Evolutionary conservation across 2,329 filamentous ascomycete genomes (phyloP).

Genomic region (Pyrenophora teres): DNA sequence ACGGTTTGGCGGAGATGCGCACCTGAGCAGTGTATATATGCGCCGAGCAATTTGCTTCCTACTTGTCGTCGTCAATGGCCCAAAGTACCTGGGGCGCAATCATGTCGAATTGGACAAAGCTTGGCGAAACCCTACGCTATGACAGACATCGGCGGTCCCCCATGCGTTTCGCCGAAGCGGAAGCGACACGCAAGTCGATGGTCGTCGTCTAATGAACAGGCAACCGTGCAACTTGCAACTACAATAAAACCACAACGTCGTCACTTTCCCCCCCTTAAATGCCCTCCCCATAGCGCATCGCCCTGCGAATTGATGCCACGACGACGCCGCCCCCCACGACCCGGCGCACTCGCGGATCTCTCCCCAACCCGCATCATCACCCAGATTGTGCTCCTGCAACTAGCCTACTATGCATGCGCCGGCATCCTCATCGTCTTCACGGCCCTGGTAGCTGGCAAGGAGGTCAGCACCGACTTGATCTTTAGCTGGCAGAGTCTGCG

Average conservation of each 20-base stretch:
- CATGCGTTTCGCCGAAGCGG: slow-evolving; percentile 25
- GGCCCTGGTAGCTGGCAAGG: slow-evolving; percentile 66
- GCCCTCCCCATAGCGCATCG: slow-evolving; percentile 23
- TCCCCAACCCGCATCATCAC: slow-evolving; percentile 69
- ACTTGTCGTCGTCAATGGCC: not conserved
- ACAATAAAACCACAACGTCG: slow-evolving; percentile 4
- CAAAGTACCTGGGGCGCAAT: not conserved
- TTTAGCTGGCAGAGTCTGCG: slow-evolving; percentile 67
- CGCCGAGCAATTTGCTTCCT: no score
- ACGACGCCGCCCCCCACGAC: slow-evolving; percentile 65
- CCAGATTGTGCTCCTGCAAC: slow-evolving; percentile 68
- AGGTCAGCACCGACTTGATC: slow-evolving; percentile 63
- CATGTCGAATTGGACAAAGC: slow-evolving; percentile 17
- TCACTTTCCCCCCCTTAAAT: slow-evolving; percentile 14
- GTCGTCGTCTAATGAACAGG: slow-evolving; percentile 17
- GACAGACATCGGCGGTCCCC: slow-evolving; percentile 24
- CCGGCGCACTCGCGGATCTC: slow-evolving; percentile 69
- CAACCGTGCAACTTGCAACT: slow-evolving; percentile 21
- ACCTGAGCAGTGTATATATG: not conserved
- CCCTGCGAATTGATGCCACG: slow-evolving; percentile 53
- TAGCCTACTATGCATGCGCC: slow-evolving; percentile 67
- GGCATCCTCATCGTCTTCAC: slow-evolving; percentile 69
- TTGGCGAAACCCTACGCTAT: slow-evolving; percentile 25
- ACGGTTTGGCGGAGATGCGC: not conserved
- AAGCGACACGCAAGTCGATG: slow-evolving; percentile 11